Evolutionary conservation across 495 filamentous ascomycete species (phyloP).

Genomic region (Penicillium cinerascens): DNA sequence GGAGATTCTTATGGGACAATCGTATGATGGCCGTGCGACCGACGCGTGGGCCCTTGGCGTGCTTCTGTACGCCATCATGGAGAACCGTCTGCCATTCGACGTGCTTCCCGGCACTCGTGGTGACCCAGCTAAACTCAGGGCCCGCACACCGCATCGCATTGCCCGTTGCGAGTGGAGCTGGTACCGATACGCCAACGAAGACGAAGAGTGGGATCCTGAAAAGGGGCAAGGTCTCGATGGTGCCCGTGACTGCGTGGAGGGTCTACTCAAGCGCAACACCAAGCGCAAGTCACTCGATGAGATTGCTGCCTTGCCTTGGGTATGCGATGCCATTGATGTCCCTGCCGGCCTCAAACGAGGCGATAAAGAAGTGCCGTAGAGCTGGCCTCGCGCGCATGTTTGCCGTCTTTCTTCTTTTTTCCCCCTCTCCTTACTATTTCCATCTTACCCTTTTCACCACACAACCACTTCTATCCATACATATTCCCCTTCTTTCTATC

Average conservation of each 20-base stretch:
- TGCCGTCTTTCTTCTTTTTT: slow-evolving; percentile 5
- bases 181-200: slow-evolving; percentile 73
- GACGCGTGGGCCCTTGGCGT: slow-evolving; percentile 97
- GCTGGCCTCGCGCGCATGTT: slow-evolving; percentile 29
- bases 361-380: slow-evolving; percentile 59
- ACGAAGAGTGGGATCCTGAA: slow-evolving; percentile 63
- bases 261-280: slow-evolving; percentile 72
- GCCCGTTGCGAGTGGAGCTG: slow-evolving; percentile 92
- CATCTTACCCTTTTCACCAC: slow-evolving; percentile 1
- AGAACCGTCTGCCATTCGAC: slow-evolving; percentile 89
- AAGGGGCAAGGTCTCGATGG: slow-evolving; percentile 64
- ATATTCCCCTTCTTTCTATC: slow-evolving; percentile 3
- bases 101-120: slow-evolving; percentile 70
- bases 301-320: slow-evolving; percentile 71
- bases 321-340: slow-evolving; percentile 66
- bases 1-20: slow-evolving; percentile 90
- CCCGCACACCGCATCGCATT: slow-evolving; percentile 84
- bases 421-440: neutral
- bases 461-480: slow-evolving; percentile 5
- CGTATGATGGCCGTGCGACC: slow-evolving; percentile 88
- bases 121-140: slow-evolving; percentile 63
- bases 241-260: slow-evolving; percentile 76
- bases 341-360: slow-evolving; percentile 65
- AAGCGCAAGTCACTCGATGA: slow-evolving; percentile 69
- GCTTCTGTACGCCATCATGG: slow-evolving; percentile 87